These are phyloP conservation scores for Tetrapisispora pingtungensis DNA, from an alignment of 805 yeast species.

Conservation along the genomic window DNA sequence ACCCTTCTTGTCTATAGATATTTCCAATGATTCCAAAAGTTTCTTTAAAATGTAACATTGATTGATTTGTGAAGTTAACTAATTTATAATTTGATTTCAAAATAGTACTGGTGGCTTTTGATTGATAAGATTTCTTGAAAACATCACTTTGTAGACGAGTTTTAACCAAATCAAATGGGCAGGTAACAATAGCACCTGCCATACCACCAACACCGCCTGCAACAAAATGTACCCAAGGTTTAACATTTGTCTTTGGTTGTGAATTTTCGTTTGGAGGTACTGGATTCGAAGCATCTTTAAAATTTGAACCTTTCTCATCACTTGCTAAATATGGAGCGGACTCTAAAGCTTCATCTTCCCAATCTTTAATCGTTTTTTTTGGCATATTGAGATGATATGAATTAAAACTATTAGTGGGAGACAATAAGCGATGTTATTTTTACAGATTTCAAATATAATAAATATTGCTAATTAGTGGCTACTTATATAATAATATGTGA, in stretches of 20 bases:
- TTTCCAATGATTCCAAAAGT: slow-evolving; percentile 62
- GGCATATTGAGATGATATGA: slow-evolving; percentile 12
- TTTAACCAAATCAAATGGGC: slow-evolving; percentile 94
- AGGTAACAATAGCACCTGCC: slow-evolving; percentile 91
- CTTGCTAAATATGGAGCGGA: slow-evolving; percentile 56
- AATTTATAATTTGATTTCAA: slow-evolving; percentile 4
- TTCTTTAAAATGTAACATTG: slow-evolving; percentile 66
- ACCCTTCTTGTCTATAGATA: slow-evolving; percentile 70
- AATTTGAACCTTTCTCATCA: slow-evolving; percentile 58
- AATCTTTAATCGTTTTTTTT: slow-evolving; percentile 22
- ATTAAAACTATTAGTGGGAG: too few species aligned
- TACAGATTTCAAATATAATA: too few species aligned
- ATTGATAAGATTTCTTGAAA: slow-evolving; percentile 46
- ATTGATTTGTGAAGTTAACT: slow-evolving; percentile 34
- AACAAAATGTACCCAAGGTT: slow-evolving; percentile 70
- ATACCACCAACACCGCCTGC: slow-evolving; percentile 94
- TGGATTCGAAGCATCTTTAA: slow-evolving; percentile 31
- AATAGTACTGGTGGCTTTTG: slow-evolving; percentile 11
- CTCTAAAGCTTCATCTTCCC: slow-evolving; percentile 46
- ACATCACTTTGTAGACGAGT: slow-evolving; percentile 90
- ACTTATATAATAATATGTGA: too few species aligned
- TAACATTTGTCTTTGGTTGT: slow-evolving; percentile 23
- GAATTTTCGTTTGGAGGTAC: slow-evolving; percentile 5
- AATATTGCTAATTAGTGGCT: too few species aligned
- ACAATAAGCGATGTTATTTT: too few species aligned